These are phyloP conservation scores for Tetrapisispora iriomotensis DNA, from an alignment of 805 yeast species.

Conservation along the genomic window DNA sequence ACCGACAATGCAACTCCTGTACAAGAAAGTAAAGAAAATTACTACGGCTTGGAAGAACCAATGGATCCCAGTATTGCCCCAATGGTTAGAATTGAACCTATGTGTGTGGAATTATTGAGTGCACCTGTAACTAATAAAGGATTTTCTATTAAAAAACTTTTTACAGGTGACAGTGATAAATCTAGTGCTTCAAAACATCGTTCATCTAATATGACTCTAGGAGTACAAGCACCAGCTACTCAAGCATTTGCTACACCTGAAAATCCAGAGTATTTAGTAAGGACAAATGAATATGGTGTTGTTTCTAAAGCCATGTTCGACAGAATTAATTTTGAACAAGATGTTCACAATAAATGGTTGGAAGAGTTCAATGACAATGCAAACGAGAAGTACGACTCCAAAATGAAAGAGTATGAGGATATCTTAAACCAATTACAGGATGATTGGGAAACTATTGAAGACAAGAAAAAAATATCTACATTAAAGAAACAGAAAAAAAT, in stretches of 20 bases:
- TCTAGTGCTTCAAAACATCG: background rate
- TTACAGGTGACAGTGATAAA: background rate
- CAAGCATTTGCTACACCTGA: constrained; percentile 25
- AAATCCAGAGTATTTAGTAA: constrained; percentile 23
- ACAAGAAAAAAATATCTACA: constrained; percentile 16
- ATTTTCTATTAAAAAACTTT: background rate
- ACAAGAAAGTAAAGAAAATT: too few species aligned
- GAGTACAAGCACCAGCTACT: background rate
- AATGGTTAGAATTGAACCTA: constrained; percentile 7
- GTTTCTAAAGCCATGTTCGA: constrained; percentile 25
- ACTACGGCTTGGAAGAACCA: constrained; percentile 9
- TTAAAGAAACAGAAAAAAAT: constrained; percentile 17
- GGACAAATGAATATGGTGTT: constrained; percentile 17
- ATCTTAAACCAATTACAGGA: constrained; percentile 13
- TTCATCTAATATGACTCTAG: background rate
- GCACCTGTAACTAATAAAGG: background rate
- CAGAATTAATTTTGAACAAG: constrained; percentile 16
- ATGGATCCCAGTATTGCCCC: constrained; percentile 10
- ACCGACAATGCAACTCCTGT: too few species aligned
- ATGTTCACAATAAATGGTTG: constrained; percentile 15
- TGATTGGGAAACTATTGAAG: constrained; percentile 14
- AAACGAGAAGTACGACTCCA: constrained; percentile 14
- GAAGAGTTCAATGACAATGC: constrained; percentile 9
- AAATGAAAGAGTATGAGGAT: constrained; percentile 14
- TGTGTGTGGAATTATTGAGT: constrained; percentile 1